These are phyloP conservation scores for Brasenia schreberi DNA, from an alignment of 164 flowering plant species.

Conservation along the genomic window DNA sequence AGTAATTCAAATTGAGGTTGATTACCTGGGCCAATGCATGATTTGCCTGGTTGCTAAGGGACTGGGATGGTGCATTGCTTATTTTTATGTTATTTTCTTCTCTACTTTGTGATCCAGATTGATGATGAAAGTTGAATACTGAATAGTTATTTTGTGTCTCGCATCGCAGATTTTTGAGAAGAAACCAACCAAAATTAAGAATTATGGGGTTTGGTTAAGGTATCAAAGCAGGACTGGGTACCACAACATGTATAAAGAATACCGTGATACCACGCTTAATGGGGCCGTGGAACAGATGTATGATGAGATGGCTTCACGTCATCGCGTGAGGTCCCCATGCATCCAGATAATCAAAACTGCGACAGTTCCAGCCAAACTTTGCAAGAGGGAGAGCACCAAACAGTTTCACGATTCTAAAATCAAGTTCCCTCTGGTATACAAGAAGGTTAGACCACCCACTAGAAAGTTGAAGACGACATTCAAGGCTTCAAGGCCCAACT, in stretches of 20 bases:
- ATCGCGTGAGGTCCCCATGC: conserved; percentile 5
- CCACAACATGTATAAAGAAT: neutral
- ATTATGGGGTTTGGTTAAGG: conserved; percentile 4
- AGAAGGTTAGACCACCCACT: conserved; percentile 2
- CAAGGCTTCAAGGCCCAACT: conserved; percentile 4
- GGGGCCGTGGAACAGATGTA: conserved; percentile 5
- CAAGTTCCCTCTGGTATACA: neutral
- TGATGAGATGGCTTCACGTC: conserved; percentile 6
- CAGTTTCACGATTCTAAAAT: too few species aligned
- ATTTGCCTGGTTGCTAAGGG: too few species aligned
- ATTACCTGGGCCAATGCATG: too few species aligned
- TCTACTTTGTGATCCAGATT: too few species aligned
- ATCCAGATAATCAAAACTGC: conserved; percentile 3
- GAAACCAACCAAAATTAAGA: conserved; percentile 4
- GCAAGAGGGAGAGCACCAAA: too few species aligned
- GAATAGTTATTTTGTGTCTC: neutral
- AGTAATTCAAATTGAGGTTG: too few species aligned
- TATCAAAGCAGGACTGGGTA: conserved; percentile 4
- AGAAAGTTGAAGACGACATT: conserved; percentile 6
- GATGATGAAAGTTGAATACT: too few species aligned
- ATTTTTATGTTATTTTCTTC: too few species aligned
- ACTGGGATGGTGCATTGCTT: too few species aligned
- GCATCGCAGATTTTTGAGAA: conserved; percentile 5
- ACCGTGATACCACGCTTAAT: conserved; percentile 1
- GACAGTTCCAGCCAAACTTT: neutral